These are phyloP conservation scores for Leccinum pachyderme DNA, from an alignment of 1,284 basidiomycete genomes.

Conservation along the genomic window DNA sequence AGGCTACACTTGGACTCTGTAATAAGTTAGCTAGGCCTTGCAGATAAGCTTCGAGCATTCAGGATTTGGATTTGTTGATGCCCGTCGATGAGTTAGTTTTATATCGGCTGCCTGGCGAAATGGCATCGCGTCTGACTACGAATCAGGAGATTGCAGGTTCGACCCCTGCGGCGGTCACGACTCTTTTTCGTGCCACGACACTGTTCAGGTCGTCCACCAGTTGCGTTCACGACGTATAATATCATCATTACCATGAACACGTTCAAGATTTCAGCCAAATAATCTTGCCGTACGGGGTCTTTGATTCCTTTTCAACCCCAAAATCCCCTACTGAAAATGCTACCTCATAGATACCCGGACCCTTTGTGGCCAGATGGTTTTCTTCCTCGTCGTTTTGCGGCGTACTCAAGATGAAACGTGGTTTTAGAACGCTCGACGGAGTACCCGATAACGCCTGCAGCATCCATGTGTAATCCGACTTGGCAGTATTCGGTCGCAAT, in stretches of 20 bases:
- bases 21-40: background rate
- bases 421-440: slow-evolving; percentile 3
- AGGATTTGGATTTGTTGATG: background rate
- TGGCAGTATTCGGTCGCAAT: slow-evolving; percentile 4
- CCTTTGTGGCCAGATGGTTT: slow-evolving; percentile 34
- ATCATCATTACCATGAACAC: background rate
- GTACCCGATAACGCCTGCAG: slow-evolving; percentile 30
- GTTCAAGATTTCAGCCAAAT: slow-evolving; percentile 33
- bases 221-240: background rate
- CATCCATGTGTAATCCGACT: slow-evolving; percentile 34
- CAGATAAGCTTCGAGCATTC: too few relatives aligned
- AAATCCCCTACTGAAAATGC: slow-evolving; percentile 41
- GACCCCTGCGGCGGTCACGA: slow-evolving; percentile 26
- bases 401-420: slow-evolving; percentile 38
- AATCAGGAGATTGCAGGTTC: slow-evolving; percentile 71
- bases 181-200: background rate
- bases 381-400: slow-evolving; percentile 38
- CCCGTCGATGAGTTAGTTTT: background rate
- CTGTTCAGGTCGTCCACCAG: background rate
- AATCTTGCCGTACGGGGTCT: slow-evolving; percentile 47
- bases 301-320: slow-evolving; percentile 28
- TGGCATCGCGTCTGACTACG: slow-evolving; percentile 70
- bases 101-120: slow-evolving; percentile 51
- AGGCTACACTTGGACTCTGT: background rate
- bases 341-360: slow-evolving; percentile 48